A percentile compares a stretch with the other conserved stretches of the same genome.
Evolutionary conservation across 371 early-diverging fungal genomes (phyloP).

Genomic region (Mucor lusitanicus): DNA sequence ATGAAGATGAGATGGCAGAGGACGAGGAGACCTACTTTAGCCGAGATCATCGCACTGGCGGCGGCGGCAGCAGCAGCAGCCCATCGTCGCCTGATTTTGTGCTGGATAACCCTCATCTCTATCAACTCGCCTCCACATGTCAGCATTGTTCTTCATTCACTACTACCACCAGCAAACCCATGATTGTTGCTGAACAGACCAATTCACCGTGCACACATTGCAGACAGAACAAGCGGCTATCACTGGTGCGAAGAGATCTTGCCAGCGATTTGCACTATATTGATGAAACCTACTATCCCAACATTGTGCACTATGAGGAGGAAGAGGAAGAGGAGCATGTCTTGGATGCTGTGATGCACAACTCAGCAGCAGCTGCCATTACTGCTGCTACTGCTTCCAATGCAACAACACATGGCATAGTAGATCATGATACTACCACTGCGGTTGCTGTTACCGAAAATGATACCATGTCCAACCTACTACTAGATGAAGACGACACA

Average conservation of each 20-base stretch:
- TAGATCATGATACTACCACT: background rate
- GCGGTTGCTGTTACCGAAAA: background rate
- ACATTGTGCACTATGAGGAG: conserved; percentile 27
- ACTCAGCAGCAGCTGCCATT: background rate
- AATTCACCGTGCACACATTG: conserved; percentile 26
- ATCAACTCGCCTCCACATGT: conserved; percentile 36
- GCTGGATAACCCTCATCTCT: conserved; percentile 38
- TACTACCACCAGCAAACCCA: background rate
- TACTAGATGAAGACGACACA: conserved; percentile 16
- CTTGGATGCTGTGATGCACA: background rate
- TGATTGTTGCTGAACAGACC: conserved; percentile 18
- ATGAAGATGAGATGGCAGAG: background rate
- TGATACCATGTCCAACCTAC: background rate
- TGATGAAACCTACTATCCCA: conserved; percentile 46
- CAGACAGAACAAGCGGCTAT: conserved; percentile 30
- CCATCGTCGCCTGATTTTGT: conserved; percentile 28
- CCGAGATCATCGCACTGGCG: background rate
- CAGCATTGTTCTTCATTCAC: conserved; percentile 10
- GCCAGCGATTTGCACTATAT: conserved; percentile 44
- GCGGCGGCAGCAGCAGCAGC: too few species aligned
- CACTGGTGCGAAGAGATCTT: conserved; percentile 32
- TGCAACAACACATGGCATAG: conserved; percentile 10
- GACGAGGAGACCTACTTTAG: background rate
- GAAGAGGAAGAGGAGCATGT: conserved; percentile 11
- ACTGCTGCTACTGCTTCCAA: background rate